phyloP scores from a whole-genome alignment of 2,329 filamentous ascomycete species.

The Gyromitra esculenta region DNA sequence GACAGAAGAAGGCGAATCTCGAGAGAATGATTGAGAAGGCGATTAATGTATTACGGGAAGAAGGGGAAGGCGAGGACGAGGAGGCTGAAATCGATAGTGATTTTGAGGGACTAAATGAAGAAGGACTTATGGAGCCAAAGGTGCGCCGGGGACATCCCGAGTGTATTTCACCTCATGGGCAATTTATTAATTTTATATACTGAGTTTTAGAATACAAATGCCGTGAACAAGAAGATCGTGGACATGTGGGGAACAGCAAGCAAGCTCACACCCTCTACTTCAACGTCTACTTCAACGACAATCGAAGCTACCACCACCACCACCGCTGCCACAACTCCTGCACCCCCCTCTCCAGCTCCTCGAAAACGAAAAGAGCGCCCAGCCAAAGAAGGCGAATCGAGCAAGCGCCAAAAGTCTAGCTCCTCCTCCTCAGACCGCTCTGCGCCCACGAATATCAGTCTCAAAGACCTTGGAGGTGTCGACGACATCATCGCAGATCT shows the following conservation, averaged over 20 bases:
- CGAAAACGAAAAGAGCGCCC: constrained; percentile 52
- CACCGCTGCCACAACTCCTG: constrained; percentile 57
- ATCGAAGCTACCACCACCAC: constrained; percentile 50
- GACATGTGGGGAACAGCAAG: constrained; percentile 66
- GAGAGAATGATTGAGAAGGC: constrained; percentile 88
- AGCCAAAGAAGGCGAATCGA: constrained; percentile 51
- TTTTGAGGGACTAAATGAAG: constrained; percentile 52
- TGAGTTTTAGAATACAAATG: constrained; percentile 65
- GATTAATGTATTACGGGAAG: constrained; percentile 74
- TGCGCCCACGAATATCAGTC: constrained; percentile 73
- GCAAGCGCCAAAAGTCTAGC: constrained; percentile 54
- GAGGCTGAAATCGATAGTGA: constrained; percentile 65
- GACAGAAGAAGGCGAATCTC: constrained; percentile 81
- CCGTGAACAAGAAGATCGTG: constrained; percentile 73
- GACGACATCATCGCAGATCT: constrained; percentile 76
- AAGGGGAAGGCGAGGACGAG: constrained; percentile 67
- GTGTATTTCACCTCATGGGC: constrained; percentile 16
- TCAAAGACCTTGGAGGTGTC: constrained; percentile 80
- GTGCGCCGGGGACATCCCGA: constrained; percentile 34
- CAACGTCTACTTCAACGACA: neutral
- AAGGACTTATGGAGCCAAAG: constrained; percentile 57
- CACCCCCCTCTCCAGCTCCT: constrained; percentile 49
- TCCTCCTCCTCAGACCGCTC: constrained; percentile 65
- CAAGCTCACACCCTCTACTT: constrained; percentile 40
- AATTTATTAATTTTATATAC: constrained; percentile 54